Percentiles rank a stretch among this genome's conserved stretches.
Conservation (phyloP, 306 rosid species). For the Cicer cuneatum region DNA sequence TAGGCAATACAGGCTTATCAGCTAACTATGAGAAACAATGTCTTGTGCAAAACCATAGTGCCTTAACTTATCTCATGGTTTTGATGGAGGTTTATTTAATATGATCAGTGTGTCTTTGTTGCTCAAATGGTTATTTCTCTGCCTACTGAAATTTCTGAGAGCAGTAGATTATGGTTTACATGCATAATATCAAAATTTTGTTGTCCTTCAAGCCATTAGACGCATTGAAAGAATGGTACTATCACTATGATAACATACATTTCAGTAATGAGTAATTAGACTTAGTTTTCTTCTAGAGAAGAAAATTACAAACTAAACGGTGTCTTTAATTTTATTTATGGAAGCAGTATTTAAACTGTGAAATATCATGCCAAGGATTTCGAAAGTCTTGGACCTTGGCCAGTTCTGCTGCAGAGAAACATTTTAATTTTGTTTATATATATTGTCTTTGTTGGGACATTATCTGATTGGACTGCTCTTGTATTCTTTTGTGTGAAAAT, state of each 20-base stretch:
- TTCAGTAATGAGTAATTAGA: neutral
- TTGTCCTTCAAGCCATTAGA: slow-evolving; percentile 30
- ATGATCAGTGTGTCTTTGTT: slow-evolving; percentile 17
- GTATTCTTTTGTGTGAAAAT: slow-evolving; percentile 40
- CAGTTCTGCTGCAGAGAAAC: slow-evolving; percentile 27
- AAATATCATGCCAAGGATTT: slow-evolving; percentile 19
- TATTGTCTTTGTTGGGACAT: slow-evolving; percentile 21
- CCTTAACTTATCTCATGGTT: slow-evolving; percentile 36
- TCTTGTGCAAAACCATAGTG: slow-evolving; percentile 34
- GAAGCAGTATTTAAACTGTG: slow-evolving; percentile 37
- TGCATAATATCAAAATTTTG: slow-evolving; percentile 17
- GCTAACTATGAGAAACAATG: slow-evolving; percentile 14
- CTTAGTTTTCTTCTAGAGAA: slow-evolving; percentile 25
- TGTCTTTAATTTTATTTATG: slow-evolving; percentile 2
- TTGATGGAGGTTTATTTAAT: slow-evolving; percentile 23
- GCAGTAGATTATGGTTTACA: slow-evolving; percentile 23
- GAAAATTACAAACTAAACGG: slow-evolving; percentile 5
- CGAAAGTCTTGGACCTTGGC: slow-evolving; percentile 16
- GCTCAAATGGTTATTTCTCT: slow-evolving; percentile 30
- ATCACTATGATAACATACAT: slow-evolving; percentile 2
- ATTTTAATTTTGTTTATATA: slow-evolving; percentile 17
- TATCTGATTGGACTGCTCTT: slow-evolving; percentile 31
- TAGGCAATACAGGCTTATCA: slow-evolving; percentile 32
- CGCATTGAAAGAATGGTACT: slow-evolving; percentile 7
- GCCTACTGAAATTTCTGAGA: slow-evolving; percentile 13